Evolutionary conservation across 805 yeast genomes (phyloP), one percentile per base, ranked within the genome.

Genomic region (Lipomyces spencermartinsiae): DNA sequence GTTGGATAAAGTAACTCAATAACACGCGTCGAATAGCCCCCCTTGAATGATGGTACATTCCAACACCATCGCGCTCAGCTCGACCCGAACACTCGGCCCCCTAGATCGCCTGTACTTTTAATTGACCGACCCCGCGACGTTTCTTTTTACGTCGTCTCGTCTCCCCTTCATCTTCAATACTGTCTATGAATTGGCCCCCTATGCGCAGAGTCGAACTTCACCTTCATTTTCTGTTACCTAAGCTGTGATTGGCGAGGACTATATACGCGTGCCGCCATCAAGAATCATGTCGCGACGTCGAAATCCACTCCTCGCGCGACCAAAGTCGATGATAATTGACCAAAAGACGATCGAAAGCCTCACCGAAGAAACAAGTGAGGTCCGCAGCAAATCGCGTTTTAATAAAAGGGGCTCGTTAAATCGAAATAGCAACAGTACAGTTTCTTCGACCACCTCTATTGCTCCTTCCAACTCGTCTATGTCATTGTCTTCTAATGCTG

Each of bases 291-390:
- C 65, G 22, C 65, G 67, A n/a, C 64, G 70, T 54, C 64, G 64
- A 12, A 46, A 59, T 16, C 62, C 56, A 63, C 54, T 60, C 43
- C 56, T 63, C 34, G 68, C 63, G 22, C 35, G 70, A 7, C 70
- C 70, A 33, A 62, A 64, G 61, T 67, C 70, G 29, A 55, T 67
- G 64, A n/a, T 64, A 35, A 53, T 67, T 34, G 66, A 63, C 57
- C 35, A 31, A 34, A 43, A 54, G 33, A 54, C 56, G n/a, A n/a
- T 62, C 19, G 57, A 33, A 29, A 46, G 29, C 14, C 35, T 57
- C 19, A 54, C 35, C 14, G 65, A 62, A 4, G 65, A 62, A 10
- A 2, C 43, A 10, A 2, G 33, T 6, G 55, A 56, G 14, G n/a
- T 29, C 25, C 29, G 22, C 43, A 29, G 35, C 63, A 53, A 53